These are phyloP conservation scores for Penicillium sp. DNA, from an alignment of 2,329 filamentous ascomycete genomes.

Conservation along the genomic window DNA sequence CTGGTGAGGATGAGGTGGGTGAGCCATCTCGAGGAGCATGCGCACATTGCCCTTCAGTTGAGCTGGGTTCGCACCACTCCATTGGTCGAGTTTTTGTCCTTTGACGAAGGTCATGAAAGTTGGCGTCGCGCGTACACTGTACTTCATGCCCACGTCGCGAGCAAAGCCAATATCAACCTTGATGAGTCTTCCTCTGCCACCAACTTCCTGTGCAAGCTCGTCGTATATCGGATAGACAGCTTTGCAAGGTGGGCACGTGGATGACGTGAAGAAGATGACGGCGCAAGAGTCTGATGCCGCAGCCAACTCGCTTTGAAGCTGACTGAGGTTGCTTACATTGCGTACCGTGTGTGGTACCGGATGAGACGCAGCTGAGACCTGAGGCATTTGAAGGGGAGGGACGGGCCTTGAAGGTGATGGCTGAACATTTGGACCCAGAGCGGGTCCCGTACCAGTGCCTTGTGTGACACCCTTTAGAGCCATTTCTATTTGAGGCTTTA, in stretches of 20 bases:
- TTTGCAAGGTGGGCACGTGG: conserved; percentile 81
- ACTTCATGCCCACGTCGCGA: conserved; percentile 60
- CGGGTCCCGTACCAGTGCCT: conserved; percentile 43
- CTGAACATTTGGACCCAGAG: conserved; percentile 16
- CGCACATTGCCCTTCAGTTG: conserved; percentile 67
- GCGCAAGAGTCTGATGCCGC: conserved; percentile 64
- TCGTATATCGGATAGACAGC: conserved; percentile 77
- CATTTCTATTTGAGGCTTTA: conserved; percentile 68
- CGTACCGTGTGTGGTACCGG: conserved; percentile 51
- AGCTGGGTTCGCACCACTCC: conserved; percentile 69
- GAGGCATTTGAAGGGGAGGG: conserved; percentile 12
- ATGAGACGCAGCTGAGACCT: conserved; percentile 14
- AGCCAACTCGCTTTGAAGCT: conserved; percentile 58
- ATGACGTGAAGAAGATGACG: conserved; percentile 87
- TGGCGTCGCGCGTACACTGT: conserved; percentile 70
- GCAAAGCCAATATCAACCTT: conserved; percentile 74
- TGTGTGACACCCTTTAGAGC: conserved; percentile 61
- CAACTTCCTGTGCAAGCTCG: conserved; percentile 68
- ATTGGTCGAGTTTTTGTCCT: conserved; percentile 70
- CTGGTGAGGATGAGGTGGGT: conserved; percentile 71
- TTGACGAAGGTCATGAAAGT: conserved; percentile 83
- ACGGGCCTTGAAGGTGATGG: conserved; percentile 5
- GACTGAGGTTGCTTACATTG: conserved; percentile 54
- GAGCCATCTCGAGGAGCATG: conserved; percentile 69
- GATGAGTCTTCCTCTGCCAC: conserved; percentile 65